phyloP scores from a whole-genome alignment of 345 rosid genomes.

The Citrus australasica region DNA sequence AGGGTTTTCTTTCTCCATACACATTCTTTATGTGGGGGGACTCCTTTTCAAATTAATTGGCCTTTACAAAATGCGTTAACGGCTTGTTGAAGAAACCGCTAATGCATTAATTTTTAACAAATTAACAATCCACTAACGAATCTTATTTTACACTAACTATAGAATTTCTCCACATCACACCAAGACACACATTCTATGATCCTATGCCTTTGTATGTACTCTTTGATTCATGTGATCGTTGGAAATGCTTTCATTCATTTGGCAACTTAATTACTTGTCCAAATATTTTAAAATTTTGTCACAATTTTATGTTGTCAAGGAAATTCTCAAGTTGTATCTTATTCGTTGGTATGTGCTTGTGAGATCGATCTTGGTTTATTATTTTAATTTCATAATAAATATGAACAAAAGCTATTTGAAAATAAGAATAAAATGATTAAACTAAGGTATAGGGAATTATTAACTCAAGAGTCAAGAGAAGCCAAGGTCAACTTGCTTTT shows the following conservation, averaged over 20 bases:
- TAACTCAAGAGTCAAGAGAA: too few relatives aligned
- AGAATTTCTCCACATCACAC: background rate
- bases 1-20: background rate
- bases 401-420: too few relatives aligned
- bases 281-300: background rate
- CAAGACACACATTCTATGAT: background rate
- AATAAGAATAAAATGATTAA: too few relatives aligned
- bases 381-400: too few relatives aligned
- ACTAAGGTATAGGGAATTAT: too few relatives aligned
- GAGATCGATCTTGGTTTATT: too few relatives aligned
- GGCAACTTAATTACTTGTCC: too few relatives aligned
- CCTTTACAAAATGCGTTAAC: background rate
- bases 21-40: background rate
- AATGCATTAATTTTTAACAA: background rate
- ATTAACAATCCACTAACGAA: background rate
- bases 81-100: constrained; percentile 9
- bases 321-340: background rate
- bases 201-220: background rate
- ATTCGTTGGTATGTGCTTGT: background rate
- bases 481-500: too few relatives aligned
- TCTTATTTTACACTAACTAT: background rate
- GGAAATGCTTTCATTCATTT: background rate
- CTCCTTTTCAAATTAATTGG: background rate
- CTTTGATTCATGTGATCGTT: background rate
- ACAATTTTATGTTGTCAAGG: background rate